Base-by-base conservation (phyloP, 768 basidiomycete genomes). In the Russula vinacea region DNA sequence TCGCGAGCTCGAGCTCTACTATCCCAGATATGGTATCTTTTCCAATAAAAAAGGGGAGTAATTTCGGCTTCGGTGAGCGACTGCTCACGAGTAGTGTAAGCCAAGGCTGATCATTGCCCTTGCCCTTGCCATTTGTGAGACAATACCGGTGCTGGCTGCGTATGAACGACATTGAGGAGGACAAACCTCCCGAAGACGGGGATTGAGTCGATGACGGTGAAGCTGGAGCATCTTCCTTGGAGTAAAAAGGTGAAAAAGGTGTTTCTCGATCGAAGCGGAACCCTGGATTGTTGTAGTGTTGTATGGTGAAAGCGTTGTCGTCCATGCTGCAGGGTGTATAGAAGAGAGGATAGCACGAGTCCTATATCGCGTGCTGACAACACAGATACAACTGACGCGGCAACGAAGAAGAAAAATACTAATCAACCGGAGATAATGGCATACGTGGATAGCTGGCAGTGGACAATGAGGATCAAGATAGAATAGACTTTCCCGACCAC, bases 1-100 rank as follows among this genome's bases (percentile, higher is more conserved):
- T 82, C 64, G 78, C 75, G 39, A 83, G 73, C 57, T 83, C 78
- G 33, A 85, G 68, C 68, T 81, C 79, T 2, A 85, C 82, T 10
- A 73, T 71, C 26, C 86, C 85, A 1, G 78, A 69, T 58, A 88
- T 75, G 16, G 68, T 62, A 69, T 87, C 83, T 11, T 77, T 79
- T 64, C 81, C 76, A 53, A 77, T 70, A 67, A 81, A 84, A 32
- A 77, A 69, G 22, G 83, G 84, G 29, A 78, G 72, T 13, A 75
- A 76, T 22, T 75, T 67, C 0, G 79, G 57, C 3, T 66, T 73
- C 6, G 74, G 71, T 29, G 78, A 73, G 37, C 82, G 78, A 68
- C 80, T 83, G 54, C 73, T 73, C 22, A 85, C 70, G 40, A 73
- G 72, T 11, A 85, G 73, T 19, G 76, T 74, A 13, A 85, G 76